Evolutionary conservation across 2,329 filamentous ascomycete species (phyloP).

Genomic region (Hymenoscyphus fructigenus): DNA sequence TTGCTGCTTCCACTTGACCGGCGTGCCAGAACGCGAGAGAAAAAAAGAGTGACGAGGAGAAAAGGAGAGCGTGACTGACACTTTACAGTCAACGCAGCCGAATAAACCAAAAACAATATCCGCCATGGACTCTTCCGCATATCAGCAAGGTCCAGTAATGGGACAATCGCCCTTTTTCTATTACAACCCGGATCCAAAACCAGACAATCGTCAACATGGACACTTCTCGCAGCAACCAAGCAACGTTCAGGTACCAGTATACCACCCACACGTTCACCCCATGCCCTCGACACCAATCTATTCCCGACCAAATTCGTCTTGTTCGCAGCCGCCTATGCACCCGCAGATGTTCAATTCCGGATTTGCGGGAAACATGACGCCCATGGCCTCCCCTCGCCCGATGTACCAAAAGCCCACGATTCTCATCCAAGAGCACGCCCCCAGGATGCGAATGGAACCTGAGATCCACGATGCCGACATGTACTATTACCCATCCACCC

Average conservation of each 20-base stretch:
- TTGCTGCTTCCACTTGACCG: not conserved
- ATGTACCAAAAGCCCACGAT: conserved; percentile 74
- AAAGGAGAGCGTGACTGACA: conserved; percentile 28
- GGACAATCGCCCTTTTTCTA: conserved; percentile 80
- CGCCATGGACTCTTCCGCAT: conserved; percentile 37
- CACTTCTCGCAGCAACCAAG: conserved; percentile 66
- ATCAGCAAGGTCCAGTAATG: conserved; percentile 52
- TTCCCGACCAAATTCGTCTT: conserved; percentile 64
- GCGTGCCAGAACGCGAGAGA: not conserved
- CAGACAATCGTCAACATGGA: conserved; percentile 71
- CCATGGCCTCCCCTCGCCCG: conserved; percentile 72
- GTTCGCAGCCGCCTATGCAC: conserved; percentile 54
- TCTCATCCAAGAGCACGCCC: conserved; percentile 57
- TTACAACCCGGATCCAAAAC: conserved; percentile 75
- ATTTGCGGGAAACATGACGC: conserved; percentile 56
- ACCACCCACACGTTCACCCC: conserved; percentile 51
- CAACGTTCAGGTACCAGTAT: conserved; percentile 50
- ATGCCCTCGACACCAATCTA: conserved; percentile 63
- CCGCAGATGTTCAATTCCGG: conserved; percentile 33
- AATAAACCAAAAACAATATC: conserved; percentile 13
- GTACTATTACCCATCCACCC: conserved; percentile 79
- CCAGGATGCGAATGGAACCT: conserved; percentile 69
- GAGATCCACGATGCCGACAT: conserved; percentile 62
- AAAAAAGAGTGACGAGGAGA: conserved; percentile 5
- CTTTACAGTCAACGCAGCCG: conserved; percentile 20